Evolutionary conservation across 495 filamentous ascomycete genomes (phyloP).

Genomic region (Daldinia loculata): DNA sequence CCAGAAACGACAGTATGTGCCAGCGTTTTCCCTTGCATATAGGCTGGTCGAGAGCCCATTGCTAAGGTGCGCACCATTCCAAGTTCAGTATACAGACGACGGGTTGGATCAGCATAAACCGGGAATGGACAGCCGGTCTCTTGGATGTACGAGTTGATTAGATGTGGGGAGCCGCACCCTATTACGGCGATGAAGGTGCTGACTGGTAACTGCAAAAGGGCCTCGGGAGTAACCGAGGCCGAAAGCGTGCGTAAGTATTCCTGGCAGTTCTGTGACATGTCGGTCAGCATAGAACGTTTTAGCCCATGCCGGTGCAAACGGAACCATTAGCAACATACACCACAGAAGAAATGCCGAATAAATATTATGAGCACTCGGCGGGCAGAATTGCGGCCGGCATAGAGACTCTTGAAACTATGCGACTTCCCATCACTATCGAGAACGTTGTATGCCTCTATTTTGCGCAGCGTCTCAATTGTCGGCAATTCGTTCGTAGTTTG

Average conservation of each 20-base stretch:
- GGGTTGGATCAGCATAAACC: slow-evolving; percentile 81
- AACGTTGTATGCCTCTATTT: slow-evolving; percentile 66
- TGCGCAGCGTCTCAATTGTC: slow-evolving; percentile 53
- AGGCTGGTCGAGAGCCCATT: slow-evolving; percentile 71
- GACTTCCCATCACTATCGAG: slow-evolving; percentile 70
- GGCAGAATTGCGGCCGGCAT: slow-evolving; percentile 62
- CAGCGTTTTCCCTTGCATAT: slow-evolving; percentile 63
- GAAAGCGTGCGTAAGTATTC: slow-evolving; percentile 74
- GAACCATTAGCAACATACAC: slow-evolving; percentile 62
- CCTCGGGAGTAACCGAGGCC: slow-evolving; percentile 63
- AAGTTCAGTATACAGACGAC: slow-evolving; percentile 72
- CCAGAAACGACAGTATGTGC: slow-evolving; percentile 55
- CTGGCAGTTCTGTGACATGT: slow-evolving; percentile 67
- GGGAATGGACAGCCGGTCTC: slow-evolving; percentile 75
- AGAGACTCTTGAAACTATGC: slow-evolving; percentile 73
- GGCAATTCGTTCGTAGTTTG: slow-evolving; percentile 64
- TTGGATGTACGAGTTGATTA: slow-evolving; percentile 73
- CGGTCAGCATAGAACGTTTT: slow-evolving; percentile 19
- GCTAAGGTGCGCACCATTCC: slow-evolving; percentile 73
- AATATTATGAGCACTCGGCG: slow-evolving; percentile 78
- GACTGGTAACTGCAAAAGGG: slow-evolving; percentile 61
- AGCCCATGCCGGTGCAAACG: slow-evolving; percentile 8
- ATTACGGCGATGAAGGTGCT: slow-evolving; percentile 75
- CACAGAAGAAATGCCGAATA: slow-evolving; percentile 90
- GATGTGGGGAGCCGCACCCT: slow-evolving; percentile 77